A percentile compares a stretch with the other conserved stretches of the same genome.
Evolutionary conservation across 2,329 filamentous ascomycete species (phyloP).

Genomic region (Lasiodiplodia sp.): DNA sequence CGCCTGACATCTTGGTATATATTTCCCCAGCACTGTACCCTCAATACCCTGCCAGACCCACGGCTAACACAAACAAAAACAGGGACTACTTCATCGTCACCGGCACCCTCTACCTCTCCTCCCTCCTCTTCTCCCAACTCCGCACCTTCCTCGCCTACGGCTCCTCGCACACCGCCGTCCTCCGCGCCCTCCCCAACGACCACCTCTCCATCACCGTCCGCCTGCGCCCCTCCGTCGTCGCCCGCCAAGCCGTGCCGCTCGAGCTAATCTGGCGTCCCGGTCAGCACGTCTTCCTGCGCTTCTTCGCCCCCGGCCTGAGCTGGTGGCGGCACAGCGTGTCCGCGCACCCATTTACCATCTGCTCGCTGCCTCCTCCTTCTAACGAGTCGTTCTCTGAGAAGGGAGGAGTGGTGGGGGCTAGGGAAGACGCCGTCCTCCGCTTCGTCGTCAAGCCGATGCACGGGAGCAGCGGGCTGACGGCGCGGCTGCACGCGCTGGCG

Average conservation of each 20-base stretch:
- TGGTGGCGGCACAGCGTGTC: slow-evolving; percentile 49
- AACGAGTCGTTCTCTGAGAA: not conserved
- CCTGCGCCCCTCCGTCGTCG: slow-evolving; percentile 30
- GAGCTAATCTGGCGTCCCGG: slow-evolving; percentile 58
- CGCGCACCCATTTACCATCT: slow-evolving; percentile 64
- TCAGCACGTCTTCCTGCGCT: slow-evolving; percentile 65
- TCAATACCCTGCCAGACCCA: not conserved
- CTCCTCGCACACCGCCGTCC: slow-evolving; percentile 51
- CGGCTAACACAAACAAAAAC: slow-evolving; percentile 6
- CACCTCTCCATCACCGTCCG: slow-evolving; percentile 57
- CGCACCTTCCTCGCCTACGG: slow-evolving; percentile 61
- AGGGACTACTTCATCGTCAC: slow-evolving; percentile 69
- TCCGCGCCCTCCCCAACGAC: slow-evolving; percentile 52
- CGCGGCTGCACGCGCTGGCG: slow-evolving; percentile 52
- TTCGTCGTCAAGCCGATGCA: slow-evolving; percentile 59
- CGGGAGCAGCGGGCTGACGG: slow-evolving; percentile 57
- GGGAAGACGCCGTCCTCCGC: slow-evolving; percentile 48
- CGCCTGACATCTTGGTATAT: slow-evolving; percentile 60
- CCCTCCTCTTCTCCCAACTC: slow-evolving; percentile 55
- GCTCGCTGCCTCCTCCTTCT: slow-evolving; percentile 51
- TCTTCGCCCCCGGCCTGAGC: slow-evolving; percentile 51
- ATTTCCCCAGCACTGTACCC: not conserved
- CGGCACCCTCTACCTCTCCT: slow-evolving; percentile 59
- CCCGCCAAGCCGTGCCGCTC: slow-evolving; percentile 36
- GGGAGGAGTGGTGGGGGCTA: too few species aligned